These are phyloP conservation scores for Cicer arietinum DNA, from an alignment of 306 rosid genomes.

Conservation along the genomic window DNA sequence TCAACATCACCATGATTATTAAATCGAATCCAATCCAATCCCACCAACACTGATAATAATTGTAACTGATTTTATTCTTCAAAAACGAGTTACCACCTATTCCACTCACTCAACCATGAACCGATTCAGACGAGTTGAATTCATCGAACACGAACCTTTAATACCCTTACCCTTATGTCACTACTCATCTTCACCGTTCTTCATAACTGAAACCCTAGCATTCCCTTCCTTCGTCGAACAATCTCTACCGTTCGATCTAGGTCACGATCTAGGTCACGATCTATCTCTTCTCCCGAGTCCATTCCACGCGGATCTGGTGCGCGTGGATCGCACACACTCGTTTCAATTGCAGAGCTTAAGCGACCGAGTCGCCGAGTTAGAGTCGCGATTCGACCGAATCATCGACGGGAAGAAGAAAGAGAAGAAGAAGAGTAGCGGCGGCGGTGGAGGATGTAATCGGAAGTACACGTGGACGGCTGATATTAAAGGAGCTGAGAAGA, in stretches of 20 bases:
- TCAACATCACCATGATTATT: constrained; percentile 31
- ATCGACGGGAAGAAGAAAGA: constrained; percentile 36
- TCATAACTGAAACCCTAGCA: constrained; percentile 50
- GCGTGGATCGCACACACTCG: constrained; percentile 51
- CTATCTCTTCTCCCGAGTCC: constrained; percentile 46
- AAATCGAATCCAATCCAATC: neutral
- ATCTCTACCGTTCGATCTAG: constrained; percentile 28
- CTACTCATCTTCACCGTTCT: constrained; percentile 36
- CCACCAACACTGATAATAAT: neutral
- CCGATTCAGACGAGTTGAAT: constrained; percentile 61
- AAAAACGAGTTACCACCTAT: constrained; percentile 31
- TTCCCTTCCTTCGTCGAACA: constrained; percentile 66
- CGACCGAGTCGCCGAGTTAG: constrained; percentile 73
- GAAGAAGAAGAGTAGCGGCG: constrained; percentile 1
- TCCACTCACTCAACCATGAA: constrained; percentile 62
- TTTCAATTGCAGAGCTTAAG: constrained; percentile 52
- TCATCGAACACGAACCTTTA: constrained; percentile 56
- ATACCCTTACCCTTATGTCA: constrained; percentile 42
- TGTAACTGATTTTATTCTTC: neutral
- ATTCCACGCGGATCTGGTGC: constrained; percentile 64
- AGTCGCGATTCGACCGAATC: constrained; percentile 73
- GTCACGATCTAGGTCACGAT: constrained; percentile 35
- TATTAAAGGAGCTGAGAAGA: constrained; percentile 62
- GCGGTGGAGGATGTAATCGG: constrained; percentile 49
- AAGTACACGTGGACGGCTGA: constrained; percentile 90